These are phyloP conservation scores for Crotalaria pallida DNA, from an alignment of 306 rosid genomes.

Conservation along the genomic window DNA sequence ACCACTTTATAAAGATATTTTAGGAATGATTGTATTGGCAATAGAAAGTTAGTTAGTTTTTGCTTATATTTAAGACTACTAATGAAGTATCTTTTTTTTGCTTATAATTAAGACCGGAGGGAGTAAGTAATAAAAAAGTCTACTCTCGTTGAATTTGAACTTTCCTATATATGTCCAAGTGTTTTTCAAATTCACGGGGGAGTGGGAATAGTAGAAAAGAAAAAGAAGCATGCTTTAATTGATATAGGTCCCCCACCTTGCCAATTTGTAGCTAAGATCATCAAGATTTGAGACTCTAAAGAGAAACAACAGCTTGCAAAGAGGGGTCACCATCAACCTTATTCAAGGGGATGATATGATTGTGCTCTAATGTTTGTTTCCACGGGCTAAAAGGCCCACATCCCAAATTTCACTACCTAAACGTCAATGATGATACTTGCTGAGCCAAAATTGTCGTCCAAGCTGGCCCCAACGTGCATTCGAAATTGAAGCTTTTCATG, in stretches of 20 bases:
- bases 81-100: no score
- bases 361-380: not conserved
- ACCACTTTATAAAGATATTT: no score
- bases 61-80: no score
- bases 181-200: constrained; percentile 25
- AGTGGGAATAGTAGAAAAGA: not conserved
- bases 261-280: constrained; percentile 17
- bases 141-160: constrained; percentile 17
- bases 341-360: constrained; percentile 22
- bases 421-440: constrained; percentile 18
- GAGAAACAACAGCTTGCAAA: constrained; percentile 19
- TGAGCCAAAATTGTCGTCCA: constrained; percentile 17
- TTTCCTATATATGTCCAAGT: not conserved
- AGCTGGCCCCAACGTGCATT: constrained; percentile 18
- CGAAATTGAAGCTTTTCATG: not conserved
- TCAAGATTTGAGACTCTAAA: constrained; percentile 19
- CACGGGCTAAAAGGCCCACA: constrained; percentile 7
- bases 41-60: no score
- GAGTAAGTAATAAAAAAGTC: no score
- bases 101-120: no score
- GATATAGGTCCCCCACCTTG: constrained; percentile 34
- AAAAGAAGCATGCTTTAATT: constrained; percentile 2
- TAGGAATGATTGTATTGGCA: no score
- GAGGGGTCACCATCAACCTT: constrained; percentile 15
- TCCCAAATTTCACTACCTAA: constrained; percentile 11